Evolutionary conservation across 169 alveolate genomes (phyloP), one percentile per base, ranked within the genome.

Genomic region (Cryptosporidium viatorum): DNA sequence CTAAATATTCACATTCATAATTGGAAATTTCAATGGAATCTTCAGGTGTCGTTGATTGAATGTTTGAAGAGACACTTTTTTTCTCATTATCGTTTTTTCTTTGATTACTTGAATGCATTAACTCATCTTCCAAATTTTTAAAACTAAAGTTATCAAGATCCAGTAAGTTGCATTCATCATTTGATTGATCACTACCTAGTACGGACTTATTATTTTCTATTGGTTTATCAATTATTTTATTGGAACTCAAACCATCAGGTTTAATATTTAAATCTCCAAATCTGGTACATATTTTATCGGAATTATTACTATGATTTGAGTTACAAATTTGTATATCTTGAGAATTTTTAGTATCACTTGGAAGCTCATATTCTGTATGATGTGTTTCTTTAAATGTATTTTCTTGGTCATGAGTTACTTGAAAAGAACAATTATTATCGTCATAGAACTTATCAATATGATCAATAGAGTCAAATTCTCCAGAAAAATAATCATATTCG

Each of bases 401-500:
- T 23, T 55, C 35, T 21, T 12, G 2, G 4, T 26, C 21, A 12
- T 21, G 2, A 55, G 21, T 21, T 2, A 3, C 5, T 26, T 55
- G 35, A 55, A 5, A 1, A 55, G 18, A 26, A n/a, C 37, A 9
- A 21, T 55, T 8, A 23, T 55, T 26, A 55, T 55, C 35, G 9
- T 26, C 29, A 23, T 55, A 55, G 7, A 55, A 55, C 35, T 55
- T 26, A 55, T 55, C 35, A 69, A 23, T 69, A 69, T 55, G 6
- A 55, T 69, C 55, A 16, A 33, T 41, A 1, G 80, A 35, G 37
- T 31, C 50, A 31, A 70, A 70, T 9, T 50, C 45, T 14, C 58
- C 84, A 8, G 58, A 51, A 33, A 70, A 70, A 70, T 50, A 70
- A 31, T 70, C 69, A 12, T 21, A 70, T 18, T 70, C 84, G 10